A percentile compares a stretch with the other conserved stretches of the same genome.
Evolutionary conservation across 805 yeast species (phyloP).

Genomic region (Hanseniaspora lachancei): DNA sequence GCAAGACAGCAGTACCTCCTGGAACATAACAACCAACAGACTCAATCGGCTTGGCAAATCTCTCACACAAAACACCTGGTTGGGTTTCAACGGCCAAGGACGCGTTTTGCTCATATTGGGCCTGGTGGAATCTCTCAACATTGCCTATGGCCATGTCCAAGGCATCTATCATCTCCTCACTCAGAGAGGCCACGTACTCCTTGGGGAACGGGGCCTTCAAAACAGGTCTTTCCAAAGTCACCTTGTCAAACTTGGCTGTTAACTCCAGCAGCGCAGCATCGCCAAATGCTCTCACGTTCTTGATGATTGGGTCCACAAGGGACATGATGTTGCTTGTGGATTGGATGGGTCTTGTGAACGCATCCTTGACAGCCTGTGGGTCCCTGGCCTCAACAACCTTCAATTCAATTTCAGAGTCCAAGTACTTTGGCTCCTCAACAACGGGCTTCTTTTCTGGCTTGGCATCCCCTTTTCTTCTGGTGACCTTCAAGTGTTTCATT

Average conservation of each 20-base stretch:
- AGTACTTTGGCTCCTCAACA: constrained; percentile 18
- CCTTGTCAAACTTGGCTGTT: constrained; percentile 86
- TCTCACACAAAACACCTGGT: constrained; percentile 86
- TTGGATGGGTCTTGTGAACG: constrained; percentile 88
- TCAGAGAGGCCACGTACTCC: constrained; percentile 56
- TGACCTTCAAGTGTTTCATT: constrained; percentile 68
- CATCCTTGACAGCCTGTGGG: constrained; percentile 37
- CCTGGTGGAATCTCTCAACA: constrained; percentile 83
- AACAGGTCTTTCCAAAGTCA: constrained; percentile 55
- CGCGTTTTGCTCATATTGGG: constrained; percentile 60
- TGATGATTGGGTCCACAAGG: constrained; percentile 79
- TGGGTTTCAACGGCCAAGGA: constrained; percentile 76
- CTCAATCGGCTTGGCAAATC: constrained; percentile 91
- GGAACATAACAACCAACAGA: constrained; percentile 93
- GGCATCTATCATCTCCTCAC: constrained; percentile 65
- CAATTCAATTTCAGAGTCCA: constrained; percentile 23
- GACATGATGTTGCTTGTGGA: constrained; percentile 85
- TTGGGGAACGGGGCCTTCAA: constrained; percentile 77
- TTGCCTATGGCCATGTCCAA: constrained; percentile 82
- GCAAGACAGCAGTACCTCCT: constrained; percentile 97
- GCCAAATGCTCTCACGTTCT: constrained; percentile 62
- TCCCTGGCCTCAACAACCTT: constrained; percentile 21
- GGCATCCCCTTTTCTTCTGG: constrained; percentile 93
- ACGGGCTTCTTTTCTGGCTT: constrained; percentile 42
- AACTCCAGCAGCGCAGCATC: constrained; percentile 79